phyloP scores from a whole-genome alignment of 169 alveolate species.

The Cryptosporidium viatorum region DNA sequence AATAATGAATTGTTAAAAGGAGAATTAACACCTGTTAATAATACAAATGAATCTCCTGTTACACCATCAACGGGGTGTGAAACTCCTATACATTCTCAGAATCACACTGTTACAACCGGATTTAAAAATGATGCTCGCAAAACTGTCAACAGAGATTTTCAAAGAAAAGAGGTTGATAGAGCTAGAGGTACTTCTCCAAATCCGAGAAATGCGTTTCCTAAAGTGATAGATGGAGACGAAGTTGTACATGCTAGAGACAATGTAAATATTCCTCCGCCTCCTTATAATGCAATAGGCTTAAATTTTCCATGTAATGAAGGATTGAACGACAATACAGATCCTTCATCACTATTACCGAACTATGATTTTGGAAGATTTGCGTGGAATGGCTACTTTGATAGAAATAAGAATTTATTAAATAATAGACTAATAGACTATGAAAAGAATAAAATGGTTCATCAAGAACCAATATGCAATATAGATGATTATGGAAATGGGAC shows the following conservation, averaged over 20 bases:
- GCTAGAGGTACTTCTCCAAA: neutral
- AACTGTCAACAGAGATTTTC: neutral
- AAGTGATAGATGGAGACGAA: slow-evolving; percentile 34
- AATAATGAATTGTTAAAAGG: neutral
- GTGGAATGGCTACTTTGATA: slow-evolving; percentile 26
- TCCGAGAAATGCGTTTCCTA: neutral
- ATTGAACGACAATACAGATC: neutral
- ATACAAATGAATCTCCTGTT: slow-evolving; percentile 20
- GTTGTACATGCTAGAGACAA: slow-evolving; percentile 43
- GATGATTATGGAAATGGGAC: slow-evolving; percentile 69
- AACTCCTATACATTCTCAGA: slow-evolving; percentile 42
- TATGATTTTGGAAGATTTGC: slow-evolving; percentile 52
- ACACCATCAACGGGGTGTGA: slow-evolving; percentile 75
- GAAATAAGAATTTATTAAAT: neutral
- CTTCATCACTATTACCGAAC: slow-evolving; percentile 22
- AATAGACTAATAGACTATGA: neutral
- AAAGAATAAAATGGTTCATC: slow-evolving; percentile 6
- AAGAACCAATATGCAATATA: slow-evolving; percentile 6
- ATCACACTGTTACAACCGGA: neutral
- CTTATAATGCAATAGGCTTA: slow-evolving; percentile 48
- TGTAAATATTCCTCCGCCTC: slow-evolving; percentile 71
- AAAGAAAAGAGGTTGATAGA: slow-evolving; percentile 17
- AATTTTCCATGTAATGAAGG: slow-evolving; percentile 35
- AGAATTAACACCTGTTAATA: slow-evolving; percentile 44
- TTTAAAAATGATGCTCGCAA: slow-evolving; percentile 21